phyloP scores from a whole-genome alignment of 306 rosid genomes.

The Casuarina cunninghamiana region DNA sequence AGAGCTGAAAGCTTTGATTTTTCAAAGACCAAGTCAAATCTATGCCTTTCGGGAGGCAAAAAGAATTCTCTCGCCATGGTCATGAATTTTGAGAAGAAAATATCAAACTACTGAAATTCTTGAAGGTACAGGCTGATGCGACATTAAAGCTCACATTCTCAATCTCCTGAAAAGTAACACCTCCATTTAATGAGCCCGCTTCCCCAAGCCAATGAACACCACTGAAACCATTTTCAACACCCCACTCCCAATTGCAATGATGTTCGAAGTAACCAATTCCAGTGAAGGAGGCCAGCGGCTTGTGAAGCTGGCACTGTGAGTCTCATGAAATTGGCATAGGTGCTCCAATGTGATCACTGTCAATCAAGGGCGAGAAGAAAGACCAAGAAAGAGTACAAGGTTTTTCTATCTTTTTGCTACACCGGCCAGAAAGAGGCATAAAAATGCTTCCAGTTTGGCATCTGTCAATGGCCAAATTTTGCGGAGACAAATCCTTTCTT shows the following conservation, averaged over 20 bases:
- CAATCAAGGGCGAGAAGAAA: no score
- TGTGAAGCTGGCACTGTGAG: slow-evolving; percentile 65
- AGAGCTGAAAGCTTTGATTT: slow-evolving; percentile 76
- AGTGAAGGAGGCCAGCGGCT: slow-evolving; percentile 70
- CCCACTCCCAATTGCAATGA: slow-evolving; percentile 42
- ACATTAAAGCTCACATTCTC: slow-evolving; percentile 30
- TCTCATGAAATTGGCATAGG: slow-evolving; percentile 38
- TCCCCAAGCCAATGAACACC: slow-evolving; percentile 62
- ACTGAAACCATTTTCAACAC: slow-evolving; percentile 38
- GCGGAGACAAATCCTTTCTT: no score
- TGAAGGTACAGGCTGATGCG: slow-evolving; percentile 51
- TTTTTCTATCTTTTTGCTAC: no score
- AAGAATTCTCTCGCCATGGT: slow-evolving; percentile 63
- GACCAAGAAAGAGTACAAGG: no score
- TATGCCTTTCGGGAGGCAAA: slow-evolving; percentile 66
- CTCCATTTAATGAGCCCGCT: slow-evolving; percentile 51
- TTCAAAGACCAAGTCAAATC: slow-evolving; percentile 70
- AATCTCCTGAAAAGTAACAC: slow-evolving; percentile 33
- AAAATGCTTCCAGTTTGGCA: no score
- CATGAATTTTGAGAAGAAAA: slow-evolving; percentile 72
- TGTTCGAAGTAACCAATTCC: slow-evolving; percentile 41
- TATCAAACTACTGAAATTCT: slow-evolving; percentile 63
- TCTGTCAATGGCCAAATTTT: no score
- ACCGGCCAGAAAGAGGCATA: no score
- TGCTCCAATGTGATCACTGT: slow-evolving; percentile 19